Percentiles rank a stretch among this genome's conserved stretches.
Evolutionary conservation across 352 stramenopile species (phyloP).

Genomic region (Globisporangium nodosum): DNA sequence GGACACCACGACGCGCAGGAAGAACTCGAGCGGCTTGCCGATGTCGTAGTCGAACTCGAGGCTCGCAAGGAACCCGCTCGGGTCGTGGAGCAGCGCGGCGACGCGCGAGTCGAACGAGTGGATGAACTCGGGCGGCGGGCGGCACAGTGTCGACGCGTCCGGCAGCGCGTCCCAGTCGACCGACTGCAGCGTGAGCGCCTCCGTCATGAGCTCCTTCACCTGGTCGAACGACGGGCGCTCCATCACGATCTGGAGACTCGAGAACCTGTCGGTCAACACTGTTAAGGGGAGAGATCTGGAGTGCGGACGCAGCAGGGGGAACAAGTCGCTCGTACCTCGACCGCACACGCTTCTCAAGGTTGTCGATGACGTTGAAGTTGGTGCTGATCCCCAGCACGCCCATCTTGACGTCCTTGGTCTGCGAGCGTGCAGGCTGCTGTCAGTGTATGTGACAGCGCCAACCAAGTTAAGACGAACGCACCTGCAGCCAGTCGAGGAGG

Average conservation of each 20-base stretch:
- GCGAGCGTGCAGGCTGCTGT: not conserved
- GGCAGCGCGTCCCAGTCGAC: constrained; percentile 25
- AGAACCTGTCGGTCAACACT: constrained; percentile 46
- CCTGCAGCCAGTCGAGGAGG: constrained; percentile 78
- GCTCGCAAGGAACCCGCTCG: constrained; percentile 38
- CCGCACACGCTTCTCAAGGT: constrained; percentile 77
- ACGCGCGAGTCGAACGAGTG: constrained; percentile 37
- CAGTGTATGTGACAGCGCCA: not conserved
- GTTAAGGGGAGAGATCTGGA: no score
- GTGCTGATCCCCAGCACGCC: constrained; percentile 71
- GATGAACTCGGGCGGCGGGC: constrained; percentile 26
- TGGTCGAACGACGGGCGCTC: constrained; percentile 48
- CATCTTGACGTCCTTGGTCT: constrained; percentile 78
- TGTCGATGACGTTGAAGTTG: constrained; percentile 79
- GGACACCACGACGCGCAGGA: constrained; percentile 47
- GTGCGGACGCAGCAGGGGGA: no score
- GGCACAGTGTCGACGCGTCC: constrained; percentile 2
- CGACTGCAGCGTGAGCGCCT: constrained; percentile 30
- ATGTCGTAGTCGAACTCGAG: constrained; percentile 78
- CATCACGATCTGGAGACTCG: constrained; percentile 74
- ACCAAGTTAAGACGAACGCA: constrained; percentile 3
- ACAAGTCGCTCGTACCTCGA: constrained; percentile 33
- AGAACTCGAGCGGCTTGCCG: constrained; percentile 60
- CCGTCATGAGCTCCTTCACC: constrained; percentile 37
- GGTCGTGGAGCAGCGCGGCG: constrained; percentile 21